Base-by-base conservation (phyloP, 1,139 yeast genomes). In the Blastobotrys illinoisensis region DNA sequence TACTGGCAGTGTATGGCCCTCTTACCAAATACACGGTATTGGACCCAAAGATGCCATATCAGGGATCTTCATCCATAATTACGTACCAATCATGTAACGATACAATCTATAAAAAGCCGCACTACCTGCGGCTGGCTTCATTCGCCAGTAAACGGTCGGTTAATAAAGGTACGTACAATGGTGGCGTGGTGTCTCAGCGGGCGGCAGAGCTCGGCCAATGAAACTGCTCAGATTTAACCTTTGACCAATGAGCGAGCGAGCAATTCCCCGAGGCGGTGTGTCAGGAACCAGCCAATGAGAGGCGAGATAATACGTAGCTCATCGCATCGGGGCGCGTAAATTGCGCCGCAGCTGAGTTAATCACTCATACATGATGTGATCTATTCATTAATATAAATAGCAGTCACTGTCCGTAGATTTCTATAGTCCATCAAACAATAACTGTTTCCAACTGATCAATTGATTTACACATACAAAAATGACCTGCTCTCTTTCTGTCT, bases 401-500 rank as follows among this genome's bases (percentile, higher is more conserved):
- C 4, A 4, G 16, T 7, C 40, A 6, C 2, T 5, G 40, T 32
- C 40, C 11, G 40, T 32, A 32, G 40, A 32, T 32, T 16, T 26
- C 16, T 13, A 32, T 32, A 32, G 40, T 32, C 40, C 11, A 32
- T 32, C 40, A 7, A 5, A 5, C 13, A 26, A 26, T 16, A 13
- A 13, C 40, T 13, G 7, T 32, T 11, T n/a, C 4, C 32, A 5
- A 11, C 5, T 3, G 40, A 32, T 32, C 40, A 32, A 32, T 32
- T 32, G 40, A 32, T 32, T 16, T 32, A 26, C 32, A 26, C 13
- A 26, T 11, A 26, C 32, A 26, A 32, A 26, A 32, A 32, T 32
- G 40, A 32, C 40, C 40, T 32, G 40, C 40, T 32, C 40, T 32
- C 40, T 32, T n/a, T 13, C 40, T 11, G 40, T 32, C 3, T 73